Conservation (phyloP, 495 filamentous ascomycete species). For the Pyrenula aspistea region DNA sequence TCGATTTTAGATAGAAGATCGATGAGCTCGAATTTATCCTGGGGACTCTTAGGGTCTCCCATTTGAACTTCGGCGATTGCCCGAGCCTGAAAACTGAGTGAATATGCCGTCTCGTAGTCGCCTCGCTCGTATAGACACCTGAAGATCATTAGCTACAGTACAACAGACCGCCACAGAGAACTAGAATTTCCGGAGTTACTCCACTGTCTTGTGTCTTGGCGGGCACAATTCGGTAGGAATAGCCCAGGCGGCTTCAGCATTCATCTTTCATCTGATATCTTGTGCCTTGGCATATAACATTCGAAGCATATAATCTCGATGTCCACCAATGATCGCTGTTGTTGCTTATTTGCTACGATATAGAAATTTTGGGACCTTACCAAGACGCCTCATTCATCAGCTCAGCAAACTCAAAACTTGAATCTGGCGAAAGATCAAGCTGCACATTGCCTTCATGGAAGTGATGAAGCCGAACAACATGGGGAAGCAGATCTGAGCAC, state of each 20-base stretch:
- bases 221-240: too few species aligned
- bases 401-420: background rate
- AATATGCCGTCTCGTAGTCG: background rate
- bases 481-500: background rate
- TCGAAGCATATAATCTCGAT: too few species aligned
- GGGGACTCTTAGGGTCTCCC: background rate
- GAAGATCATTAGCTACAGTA: too few species aligned
- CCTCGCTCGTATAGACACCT: background rate
- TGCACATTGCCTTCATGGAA: background rate
- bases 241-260: too few species aligned
- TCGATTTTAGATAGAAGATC: background rate
- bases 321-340: too few species aligned
- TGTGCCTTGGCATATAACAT: too few species aligned
- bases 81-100: background rate
- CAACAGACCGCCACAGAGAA: too few species aligned
- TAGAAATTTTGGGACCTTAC: too few species aligned
- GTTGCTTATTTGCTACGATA: too few species aligned
- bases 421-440: background rate
- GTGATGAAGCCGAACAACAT: background rate
- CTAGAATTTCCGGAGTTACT: too few species aligned
- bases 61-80: background rate
- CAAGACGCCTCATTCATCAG: background rate
- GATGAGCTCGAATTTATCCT: background rate
- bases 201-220: too few species aligned
- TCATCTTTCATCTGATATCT: too few species aligned